These are phyloP conservation scores for Persicaria maculosa DNA, from an alignment of 148 eudicot genomes.

Conservation along the genomic window DNA sequence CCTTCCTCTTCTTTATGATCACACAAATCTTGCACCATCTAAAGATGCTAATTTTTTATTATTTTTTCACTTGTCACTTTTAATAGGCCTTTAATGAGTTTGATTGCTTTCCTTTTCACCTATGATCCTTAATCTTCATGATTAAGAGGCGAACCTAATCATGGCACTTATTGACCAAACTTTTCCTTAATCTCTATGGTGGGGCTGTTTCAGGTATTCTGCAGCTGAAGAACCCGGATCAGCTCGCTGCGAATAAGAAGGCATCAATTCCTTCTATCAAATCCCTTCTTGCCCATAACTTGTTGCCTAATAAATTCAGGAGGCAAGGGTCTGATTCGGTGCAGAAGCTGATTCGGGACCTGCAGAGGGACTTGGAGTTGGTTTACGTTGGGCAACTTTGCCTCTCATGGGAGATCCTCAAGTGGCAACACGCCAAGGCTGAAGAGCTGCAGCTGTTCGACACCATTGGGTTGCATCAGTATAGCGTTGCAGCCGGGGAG, in stretches of 20 bases:
- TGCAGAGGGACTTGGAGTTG: constrained; percentile 55
- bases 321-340: constrained; percentile 53
- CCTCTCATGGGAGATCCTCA: constrained; percentile 84
- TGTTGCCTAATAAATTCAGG: constrained; percentile 45
- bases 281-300: constrained; percentile 36
- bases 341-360: constrained; percentile 39
- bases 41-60: no score
- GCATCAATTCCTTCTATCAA: constrained; percentile 36
- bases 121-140: background rate
- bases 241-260: constrained; percentile 33
- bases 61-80: background rate
- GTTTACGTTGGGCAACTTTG: constrained; percentile 78
- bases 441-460: constrained; percentile 46
- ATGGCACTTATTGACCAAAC: background rate
- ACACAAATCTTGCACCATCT: constrained; percentile 25
- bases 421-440: constrained; percentile 60
- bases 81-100: background rate
- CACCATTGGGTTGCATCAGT: constrained; percentile 33
- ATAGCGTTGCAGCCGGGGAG: constrained; percentile 59
- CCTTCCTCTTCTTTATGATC: constrained; percentile 25
- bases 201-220: constrained; percentile 41
- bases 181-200: background rate
- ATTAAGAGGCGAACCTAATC: constrained; percentile 1
- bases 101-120: background rate
- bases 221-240: constrained; percentile 54